Base-by-base conservation (phyloP, 768 basidiomycete species). In the Suillus paluster region DNA sequence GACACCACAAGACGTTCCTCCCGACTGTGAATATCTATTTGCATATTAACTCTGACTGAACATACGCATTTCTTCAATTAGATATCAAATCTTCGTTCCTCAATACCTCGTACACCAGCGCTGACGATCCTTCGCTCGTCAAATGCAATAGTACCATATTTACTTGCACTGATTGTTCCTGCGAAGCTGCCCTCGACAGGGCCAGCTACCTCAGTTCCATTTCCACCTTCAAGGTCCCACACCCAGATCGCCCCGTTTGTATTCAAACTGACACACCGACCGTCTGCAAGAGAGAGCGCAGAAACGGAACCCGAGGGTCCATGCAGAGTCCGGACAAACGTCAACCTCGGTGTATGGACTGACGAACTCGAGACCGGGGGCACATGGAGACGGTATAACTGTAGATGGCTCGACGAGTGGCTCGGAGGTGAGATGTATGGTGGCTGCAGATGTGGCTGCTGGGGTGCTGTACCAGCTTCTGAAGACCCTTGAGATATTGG, bases 221-320 rank as follows among this genome's bases (percentile, higher is more conserved):
- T 71, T 23, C 77, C 80, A 12, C 79, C 82, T 71, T 94, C 92
- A 36, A 94, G 79, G 75, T 94, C 92, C 92, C 92, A 94, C 3
- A 92, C 89, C 90, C 91, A 92, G 46, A 94, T 82, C 67, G 84
- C 84, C 44, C 91, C 91, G 70, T 91, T 86, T 38, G 75, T 75
- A 10, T 89, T 86, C 21, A 93, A 75, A 68, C 90, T 89, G 33
- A 94, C 89, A 65, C 92, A 94, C 3, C 92, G 85, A 25, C 92
- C 92, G 73, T 94, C 92, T 33, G 92, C 86, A 39, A 94, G 79
- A 17, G 89, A 83, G 23, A 94, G 80, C 5, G 89, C 83, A 5
- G 82, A 82, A 25, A 92, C 81, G 7, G 88, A 84, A 9, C 88
- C 87, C 1, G 79, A 77, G 53, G 90, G 91, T 8, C 93, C 92